Evolutionary conservation across 352 stramenopile genomes (phyloP).

Genomic region (Globisporangium middletonii): DNA sequence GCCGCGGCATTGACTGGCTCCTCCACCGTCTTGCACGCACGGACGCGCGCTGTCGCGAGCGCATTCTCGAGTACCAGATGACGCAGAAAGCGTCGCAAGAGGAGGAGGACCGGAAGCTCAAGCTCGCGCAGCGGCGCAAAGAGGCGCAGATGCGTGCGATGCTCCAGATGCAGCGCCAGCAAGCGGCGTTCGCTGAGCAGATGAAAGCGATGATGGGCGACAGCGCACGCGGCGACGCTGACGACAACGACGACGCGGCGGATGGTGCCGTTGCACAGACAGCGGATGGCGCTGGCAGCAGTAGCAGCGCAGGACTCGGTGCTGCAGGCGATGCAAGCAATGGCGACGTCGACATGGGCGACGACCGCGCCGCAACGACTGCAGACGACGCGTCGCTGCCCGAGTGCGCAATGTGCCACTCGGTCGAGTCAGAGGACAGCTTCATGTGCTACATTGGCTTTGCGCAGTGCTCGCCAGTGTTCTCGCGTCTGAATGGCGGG

Average conservation of each 20-base stretch:
- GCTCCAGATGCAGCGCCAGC: slow-evolving; percentile 71
- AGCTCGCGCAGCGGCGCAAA: slow-evolving; percentile 50
- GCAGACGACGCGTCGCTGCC: slow-evolving; percentile 20
- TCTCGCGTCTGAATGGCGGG: slow-evolving; percentile 64
- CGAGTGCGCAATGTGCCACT: slow-evolving; percentile 86
- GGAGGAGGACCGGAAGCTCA: slow-evolving; percentile 60
- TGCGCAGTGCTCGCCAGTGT: slow-evolving; percentile 70
- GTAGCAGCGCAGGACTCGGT: neutral
- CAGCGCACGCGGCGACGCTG: slow-evolving; percentile 29
- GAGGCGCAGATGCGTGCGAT: slow-evolving; percentile 76
- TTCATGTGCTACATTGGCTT: slow-evolving; percentile 88
- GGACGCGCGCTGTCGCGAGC: slow-evolving; percentile 28
- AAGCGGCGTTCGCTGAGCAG: slow-evolving; percentile 74
- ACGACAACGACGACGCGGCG: slow-evolving; percentile 31
- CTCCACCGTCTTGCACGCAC: slow-evolving; percentile 58
- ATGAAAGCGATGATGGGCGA: slow-evolving; percentile 59
- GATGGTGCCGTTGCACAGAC: slow-evolving; percentile 5
- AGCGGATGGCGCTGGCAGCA: neutral
- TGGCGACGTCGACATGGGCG: slow-evolving; percentile 45
- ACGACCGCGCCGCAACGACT: slow-evolving; percentile 9
- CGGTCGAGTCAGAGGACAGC: slow-evolving; percentile 64
- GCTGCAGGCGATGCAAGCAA: slow-evolving; percentile 19
- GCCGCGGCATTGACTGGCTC: slow-evolving; percentile 71
- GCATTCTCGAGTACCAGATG: slow-evolving; percentile 53
- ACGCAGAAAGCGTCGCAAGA: slow-evolving; percentile 56